These are phyloP conservation scores for Camelina laxa DNA, from an alignment of 345 rosid genomes.

Conservation along the genomic window DNA sequence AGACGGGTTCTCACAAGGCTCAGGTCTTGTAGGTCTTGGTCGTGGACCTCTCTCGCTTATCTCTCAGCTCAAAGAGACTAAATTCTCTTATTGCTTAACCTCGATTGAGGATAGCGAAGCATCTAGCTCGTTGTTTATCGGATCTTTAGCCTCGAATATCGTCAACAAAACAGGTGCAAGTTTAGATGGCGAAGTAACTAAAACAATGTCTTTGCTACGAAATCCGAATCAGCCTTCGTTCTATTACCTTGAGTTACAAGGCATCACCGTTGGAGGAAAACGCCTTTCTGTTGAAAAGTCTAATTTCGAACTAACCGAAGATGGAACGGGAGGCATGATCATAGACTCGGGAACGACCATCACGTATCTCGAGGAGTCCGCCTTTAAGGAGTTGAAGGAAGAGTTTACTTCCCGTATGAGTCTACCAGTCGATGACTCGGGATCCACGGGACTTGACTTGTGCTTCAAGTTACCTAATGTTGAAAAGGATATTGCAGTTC, in stretches of 20 bases:
- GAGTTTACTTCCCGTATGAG: slow-evolving; percentile 60
- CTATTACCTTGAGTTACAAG: slow-evolving; percentile 85
- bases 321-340: slow-evolving; percentile 88
- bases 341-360: slow-evolving; percentile 95
- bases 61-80: slow-evolving; percentile 74
- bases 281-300: slow-evolving; percentile 67
- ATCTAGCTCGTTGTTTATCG: slow-evolving; percentile 64
- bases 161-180: slow-evolving; percentile 1
- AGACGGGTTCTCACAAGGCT: slow-evolving; percentile 78
- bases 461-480: slow-evolving; percentile 66
- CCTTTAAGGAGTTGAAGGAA: slow-evolving; percentile 54
- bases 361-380: slow-evolving; percentile 66
- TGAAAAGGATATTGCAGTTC: slow-evolving; percentile 53
- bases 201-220: slow-evolving; percentile 61
- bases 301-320: slow-evolving; percentile 62
- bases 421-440: slow-evolving; percentile 60
- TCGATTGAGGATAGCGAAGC: slow-evolving; percentile 58
- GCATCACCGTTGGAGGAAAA: slow-evolving; percentile 75
- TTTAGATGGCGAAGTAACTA: slow-evolving; percentile 29
- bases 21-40: slow-evolving; percentile 92
- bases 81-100: slow-evolving; percentile 83
- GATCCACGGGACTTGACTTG: slow-evolving; percentile 74
- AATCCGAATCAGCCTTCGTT: slow-evolving; percentile 80
- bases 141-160: slow-evolving; percentile 40
- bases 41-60: slow-evolving; percentile 72